phyloP scores from a whole-genome alignment of 176 grass and related monocot species.

The Rhipidocladum racemiflorum region DNA sequence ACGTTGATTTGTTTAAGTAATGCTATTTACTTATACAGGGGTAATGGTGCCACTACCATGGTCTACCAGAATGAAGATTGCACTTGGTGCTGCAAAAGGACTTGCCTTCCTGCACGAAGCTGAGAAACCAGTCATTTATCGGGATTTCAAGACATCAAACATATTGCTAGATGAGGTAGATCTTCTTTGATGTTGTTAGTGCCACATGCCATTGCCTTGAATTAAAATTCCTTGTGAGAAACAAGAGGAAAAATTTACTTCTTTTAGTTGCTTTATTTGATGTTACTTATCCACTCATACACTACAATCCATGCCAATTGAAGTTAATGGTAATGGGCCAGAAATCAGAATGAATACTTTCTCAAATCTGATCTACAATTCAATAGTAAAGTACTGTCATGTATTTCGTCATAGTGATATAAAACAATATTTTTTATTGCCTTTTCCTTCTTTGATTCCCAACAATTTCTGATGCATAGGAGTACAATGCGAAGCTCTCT shows the following conservation, averaged over 20 bases:
- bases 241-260: background rate
- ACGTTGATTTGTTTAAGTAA: background rate
- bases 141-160: constrained; percentile 77
- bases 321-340: background rate
- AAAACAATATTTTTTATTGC: background rate
- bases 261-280: background rate
- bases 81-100: constrained; percentile 66
- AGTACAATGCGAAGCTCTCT: constrained; percentile 79
- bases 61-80: constrained; percentile 71
- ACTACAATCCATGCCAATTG: background rate
- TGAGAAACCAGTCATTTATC: constrained; percentile 81
- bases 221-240: background rate
- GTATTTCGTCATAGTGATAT: background rate
- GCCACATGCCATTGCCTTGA: background rate
- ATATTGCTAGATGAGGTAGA: constrained; percentile 70
- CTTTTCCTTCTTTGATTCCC: background rate
- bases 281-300: background rate
- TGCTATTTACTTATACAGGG: constrained; percentile 30
- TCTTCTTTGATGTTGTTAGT: background rate
- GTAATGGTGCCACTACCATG: constrained; percentile 59
- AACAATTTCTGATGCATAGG: constrained; percentile 31
- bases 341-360: background rate
- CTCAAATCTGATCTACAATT: background rate
- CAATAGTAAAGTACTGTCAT: background rate
- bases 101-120: constrained; percentile 71